Conservation (phyloP, 148 eudicot genomes). For the Suaeda aralocaspica region DNA sequence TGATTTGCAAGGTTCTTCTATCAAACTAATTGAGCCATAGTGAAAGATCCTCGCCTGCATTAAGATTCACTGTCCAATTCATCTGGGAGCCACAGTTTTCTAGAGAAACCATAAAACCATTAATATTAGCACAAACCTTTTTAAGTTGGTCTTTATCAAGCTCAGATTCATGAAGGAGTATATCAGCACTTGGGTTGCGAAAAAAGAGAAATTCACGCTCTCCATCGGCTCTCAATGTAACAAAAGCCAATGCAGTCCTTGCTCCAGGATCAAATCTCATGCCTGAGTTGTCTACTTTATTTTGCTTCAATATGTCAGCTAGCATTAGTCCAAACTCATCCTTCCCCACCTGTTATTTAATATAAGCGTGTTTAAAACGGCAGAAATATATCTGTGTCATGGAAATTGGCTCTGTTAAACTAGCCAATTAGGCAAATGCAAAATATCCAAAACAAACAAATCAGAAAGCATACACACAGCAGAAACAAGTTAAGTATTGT, state of each 20-base stretch:
- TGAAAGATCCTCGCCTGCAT: slow-evolving; percentile 75
- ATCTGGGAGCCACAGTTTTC: neutral
- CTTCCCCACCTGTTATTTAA: slow-evolving; percentile 62
- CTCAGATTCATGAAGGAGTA: slow-evolving; percentile 69
- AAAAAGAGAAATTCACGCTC: slow-evolving; percentile 85
- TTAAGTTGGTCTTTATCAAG: slow-evolving; percentile 62
- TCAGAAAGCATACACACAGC: neutral
- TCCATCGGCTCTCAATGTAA: slow-evolving; percentile 65
- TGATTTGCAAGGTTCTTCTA: slow-evolving; percentile 80
- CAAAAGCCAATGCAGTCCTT: slow-evolving; percentile 76
- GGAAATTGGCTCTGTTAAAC: neutral
- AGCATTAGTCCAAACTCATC: slow-evolving; percentile 90
- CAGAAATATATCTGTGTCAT: neutral
- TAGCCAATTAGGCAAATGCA: neutral
- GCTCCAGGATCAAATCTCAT: slow-evolving; percentile 67
- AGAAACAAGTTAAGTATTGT: neutral
- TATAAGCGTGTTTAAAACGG: neutral
- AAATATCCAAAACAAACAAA: neutral
- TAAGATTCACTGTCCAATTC: neutral
- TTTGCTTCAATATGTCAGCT: slow-evolving; percentile 68
- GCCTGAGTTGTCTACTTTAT: slow-evolving; percentile 74
- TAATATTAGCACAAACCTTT: slow-evolving; percentile 36
- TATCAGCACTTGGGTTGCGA: slow-evolving; percentile 86
- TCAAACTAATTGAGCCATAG: slow-evolving; percentile 88
- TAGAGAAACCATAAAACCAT: neutral